Evolutionary conservation across 495 filamentous ascomycete genomes (phyloP), one percentile per base, ranked within the genome.

Genomic region (Jackrogersella minutella): DNA sequence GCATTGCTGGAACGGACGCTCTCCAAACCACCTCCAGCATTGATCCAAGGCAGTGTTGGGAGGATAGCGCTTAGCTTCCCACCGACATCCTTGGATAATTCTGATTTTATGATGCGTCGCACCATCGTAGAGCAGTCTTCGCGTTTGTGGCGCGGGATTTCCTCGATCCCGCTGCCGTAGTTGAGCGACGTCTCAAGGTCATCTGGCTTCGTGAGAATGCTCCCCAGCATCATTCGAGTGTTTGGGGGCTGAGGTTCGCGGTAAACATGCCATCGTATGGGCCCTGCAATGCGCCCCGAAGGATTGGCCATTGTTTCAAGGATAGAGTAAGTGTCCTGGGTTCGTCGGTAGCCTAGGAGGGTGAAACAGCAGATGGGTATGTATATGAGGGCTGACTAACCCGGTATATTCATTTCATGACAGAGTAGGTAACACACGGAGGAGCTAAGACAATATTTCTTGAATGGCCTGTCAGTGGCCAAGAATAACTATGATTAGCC

Each of bases 201-300:
- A 19, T 52, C 49, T 22, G 49, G 49, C 10, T 52, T 52, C 10
- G 49, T 52, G 4, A 52, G 49, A 36, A 52, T 52, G 31, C 49
- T 52, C 24, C 49, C 49, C 7, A 52, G 30, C 3, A 11, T 4
- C 49, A 52, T 36, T 16, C 49, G 49, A 9, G 49, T 52, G 1
- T 52, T 52, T 2, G 49, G 49, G 7, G 49, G 49, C 13, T 52
- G 49, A 4, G 49, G 49, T n/a, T 52, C 49, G 10, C 30, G 49
- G 17, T 52, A 52, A 6, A 52, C 24, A 19, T 52, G 49, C 49
- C 49, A 52, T 52, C 49, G 49, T 19, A 52, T 52, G 28, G 49
- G 49, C 1, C 49, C 49, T 0, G 49, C 49, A n/a, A 52, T 36
- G 30, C 49, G 49, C 3, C 49, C 49, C 4, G 49, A 52, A 22